Conservation (phyloP, 495 filamentous ascomycete genomes). For the Penicillium cinerascens region DNA sequence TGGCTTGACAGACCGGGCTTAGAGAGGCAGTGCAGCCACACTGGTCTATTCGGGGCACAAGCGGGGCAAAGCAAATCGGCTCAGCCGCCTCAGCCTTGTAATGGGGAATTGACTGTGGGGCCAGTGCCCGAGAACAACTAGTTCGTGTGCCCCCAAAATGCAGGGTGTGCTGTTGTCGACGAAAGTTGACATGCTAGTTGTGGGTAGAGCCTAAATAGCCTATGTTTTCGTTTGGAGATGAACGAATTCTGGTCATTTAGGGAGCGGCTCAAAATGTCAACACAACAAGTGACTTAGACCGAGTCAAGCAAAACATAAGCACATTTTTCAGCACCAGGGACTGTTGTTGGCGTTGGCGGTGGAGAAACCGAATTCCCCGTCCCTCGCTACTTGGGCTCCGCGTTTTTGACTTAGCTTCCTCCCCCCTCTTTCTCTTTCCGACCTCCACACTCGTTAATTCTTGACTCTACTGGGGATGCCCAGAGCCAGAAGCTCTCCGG, state of each 20-base stretch:
- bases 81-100: conserved; percentile 8
- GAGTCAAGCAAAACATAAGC: background rate
- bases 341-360: background rate
- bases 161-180: background rate
- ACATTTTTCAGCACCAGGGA: background rate
- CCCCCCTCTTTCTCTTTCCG: background rate
- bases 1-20: background rate
- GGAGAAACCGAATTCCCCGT: background rate
- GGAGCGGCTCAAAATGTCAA: background rate
- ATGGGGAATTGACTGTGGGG: conserved; percentile 7
- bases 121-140: background rate
- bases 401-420: background rate
- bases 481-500: conserved; percentile 1
- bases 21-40: background rate
- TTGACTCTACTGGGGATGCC: conserved; percentile 7
- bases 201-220: background rate
- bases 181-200: background rate
- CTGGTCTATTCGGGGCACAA: background rate
- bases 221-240: background rate
- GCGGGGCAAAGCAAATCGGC: background rate
- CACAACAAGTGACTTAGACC: no score
- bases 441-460: background rate
- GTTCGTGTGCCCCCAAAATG: background rate
- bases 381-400: background rate
- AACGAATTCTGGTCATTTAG: background rate